Percentiles rank a stretch among this genome's conserved stretches.
Conservation (phyloP, 805 yeast species). For the Ogataea neopini region DNA sequence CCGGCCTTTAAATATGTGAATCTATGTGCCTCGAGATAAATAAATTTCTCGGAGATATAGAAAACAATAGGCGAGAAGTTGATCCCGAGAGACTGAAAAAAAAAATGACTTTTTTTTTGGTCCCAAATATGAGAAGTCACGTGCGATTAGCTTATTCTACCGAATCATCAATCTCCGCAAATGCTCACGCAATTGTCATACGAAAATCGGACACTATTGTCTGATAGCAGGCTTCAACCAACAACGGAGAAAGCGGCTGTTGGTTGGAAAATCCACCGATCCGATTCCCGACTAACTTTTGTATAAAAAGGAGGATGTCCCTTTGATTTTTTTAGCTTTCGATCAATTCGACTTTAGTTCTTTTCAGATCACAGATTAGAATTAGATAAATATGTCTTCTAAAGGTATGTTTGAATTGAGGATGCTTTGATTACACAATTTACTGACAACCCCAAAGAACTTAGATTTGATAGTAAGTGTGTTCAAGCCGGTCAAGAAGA, state of each 20-base stretch:
- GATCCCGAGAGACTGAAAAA: not conserved
- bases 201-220: not conserved
- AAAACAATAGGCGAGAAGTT: no score
- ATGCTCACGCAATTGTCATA: slow-evolving; percentile 1
- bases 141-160: slow-evolving; percentile 4
- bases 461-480: slow-evolving; percentile 87
- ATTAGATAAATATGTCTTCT: not conserved
- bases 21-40: no score
- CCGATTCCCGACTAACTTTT: no score
- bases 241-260: slow-evolving; percentile 5
- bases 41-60: no score
- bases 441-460: slow-evolving; percentile 35
- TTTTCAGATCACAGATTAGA: not conserved
- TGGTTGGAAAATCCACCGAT: not conserved
- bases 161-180: not conserved
- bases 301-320: not conserved
- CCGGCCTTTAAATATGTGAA: no score
- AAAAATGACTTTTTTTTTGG: not conserved
- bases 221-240: not conserved
- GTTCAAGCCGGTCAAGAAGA: slow-evolving; percentile 94
- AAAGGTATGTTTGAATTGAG: slow-evolving; percentile 1
- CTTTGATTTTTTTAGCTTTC: not conserved
- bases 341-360: not conserved
- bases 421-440: not conserved
- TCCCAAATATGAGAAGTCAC: slow-evolving; percentile 1